Evolutionary conservation across 2,329 filamentous ascomycete species (phyloP).

Genomic region (Chaetomium sp.): DNA sequence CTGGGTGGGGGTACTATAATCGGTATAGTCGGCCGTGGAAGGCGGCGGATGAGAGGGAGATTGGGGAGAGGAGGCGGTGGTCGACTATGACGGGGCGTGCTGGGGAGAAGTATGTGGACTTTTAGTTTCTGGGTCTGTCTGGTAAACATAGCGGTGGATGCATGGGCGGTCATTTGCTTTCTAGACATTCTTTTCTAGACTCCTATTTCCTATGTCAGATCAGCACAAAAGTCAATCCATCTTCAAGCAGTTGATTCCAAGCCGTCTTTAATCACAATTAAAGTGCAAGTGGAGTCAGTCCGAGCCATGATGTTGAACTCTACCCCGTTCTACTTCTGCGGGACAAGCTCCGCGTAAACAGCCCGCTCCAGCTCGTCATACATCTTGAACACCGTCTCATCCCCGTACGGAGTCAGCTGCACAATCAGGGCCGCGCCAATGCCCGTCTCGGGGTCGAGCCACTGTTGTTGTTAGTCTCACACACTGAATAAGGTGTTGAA

Average conservation of each 20-base stretch:
- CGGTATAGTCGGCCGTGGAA: conserved; percentile 20
- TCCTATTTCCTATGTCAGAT: neutral
- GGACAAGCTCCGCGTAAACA: conserved; percentile 30
- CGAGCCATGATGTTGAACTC: neutral
- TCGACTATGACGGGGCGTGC: conserved; percentile 7
- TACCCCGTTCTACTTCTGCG: neutral
- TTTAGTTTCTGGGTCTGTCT: neutral
- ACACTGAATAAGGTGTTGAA: neutral
- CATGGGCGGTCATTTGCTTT: neutral
- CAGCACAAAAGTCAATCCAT: too few relatives aligned
- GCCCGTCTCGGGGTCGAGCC: conserved; percentile 30
- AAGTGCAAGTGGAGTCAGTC: neutral
- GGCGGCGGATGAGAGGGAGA: conserved; percentile 14
- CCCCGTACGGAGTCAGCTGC: conserved; percentile 34
- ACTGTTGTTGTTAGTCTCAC: conserved; percentile 15
- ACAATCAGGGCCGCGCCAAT: conserved; percentile 36
- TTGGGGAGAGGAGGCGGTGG: conserved; percentile 10
- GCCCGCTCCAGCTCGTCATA: conserved; percentile 36
- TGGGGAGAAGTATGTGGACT: conserved; percentile 14
- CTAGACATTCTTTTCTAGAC: neutral
- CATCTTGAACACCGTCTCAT: conserved; percentile 30
- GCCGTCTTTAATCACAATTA: neutral
- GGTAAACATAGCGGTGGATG: neutral
- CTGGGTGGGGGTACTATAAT: conserved; percentile 19
- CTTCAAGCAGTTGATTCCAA: neutral